These are phyloP conservation scores for Suillus tomentosus DNA, from an alignment of 768 basidiomycete species.

Conservation along the genomic window DNA sequence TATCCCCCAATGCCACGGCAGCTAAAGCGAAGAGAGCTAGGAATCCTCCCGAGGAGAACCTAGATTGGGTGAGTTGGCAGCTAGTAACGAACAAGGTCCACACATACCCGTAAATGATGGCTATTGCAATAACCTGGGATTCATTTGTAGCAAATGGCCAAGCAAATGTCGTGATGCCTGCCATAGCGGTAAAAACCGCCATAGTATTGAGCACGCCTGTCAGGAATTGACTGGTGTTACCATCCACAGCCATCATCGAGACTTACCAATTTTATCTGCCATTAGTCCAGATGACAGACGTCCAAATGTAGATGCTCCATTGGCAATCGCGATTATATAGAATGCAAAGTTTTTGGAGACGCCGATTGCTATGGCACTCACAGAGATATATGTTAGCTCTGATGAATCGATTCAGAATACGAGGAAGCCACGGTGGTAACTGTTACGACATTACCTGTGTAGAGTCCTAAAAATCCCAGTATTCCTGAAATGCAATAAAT, in stretches of 20 bases:
- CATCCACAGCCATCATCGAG: background rate
- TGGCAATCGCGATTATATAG: conserved; percentile 69
- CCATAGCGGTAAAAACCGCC: conserved; percentile 58
- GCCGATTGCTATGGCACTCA: conserved; percentile 54
- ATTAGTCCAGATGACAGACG: conserved; percentile 55
- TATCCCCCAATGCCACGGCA: conserved; percentile 59
- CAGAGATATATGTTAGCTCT: conserved; percentile 71
- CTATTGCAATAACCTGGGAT: conserved; percentile 50
- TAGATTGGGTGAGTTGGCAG: conserved; percentile 22
- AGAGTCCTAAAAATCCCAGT: conserved; percentile 65
- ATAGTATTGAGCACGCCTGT: conserved; percentile 70
- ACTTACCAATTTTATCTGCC: conserved; percentile 55
- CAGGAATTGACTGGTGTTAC: background rate
- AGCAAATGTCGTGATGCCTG: conserved; percentile 59
- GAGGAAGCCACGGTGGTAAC: conserved; percentile 8
- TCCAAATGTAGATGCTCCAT: conserved; percentile 64
- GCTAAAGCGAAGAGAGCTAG: conserved; percentile 59
- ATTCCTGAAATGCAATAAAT: conserved; percentile 60
- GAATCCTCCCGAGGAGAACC: conserved; percentile 64
- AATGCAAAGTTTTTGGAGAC: conserved; percentile 53
- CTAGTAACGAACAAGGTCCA: conserved; percentile 6
- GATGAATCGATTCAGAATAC: background rate
- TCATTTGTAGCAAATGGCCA: conserved; percentile 67
- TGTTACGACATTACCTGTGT: conserved; percentile 48
- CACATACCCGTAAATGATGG: conserved; percentile 64